Percentiles rank a stretch among this genome's conserved stretches.
Conservation (phyloP, 495 filamentous ascomycete species). For the Aspergillus cavernicola region DNA sequence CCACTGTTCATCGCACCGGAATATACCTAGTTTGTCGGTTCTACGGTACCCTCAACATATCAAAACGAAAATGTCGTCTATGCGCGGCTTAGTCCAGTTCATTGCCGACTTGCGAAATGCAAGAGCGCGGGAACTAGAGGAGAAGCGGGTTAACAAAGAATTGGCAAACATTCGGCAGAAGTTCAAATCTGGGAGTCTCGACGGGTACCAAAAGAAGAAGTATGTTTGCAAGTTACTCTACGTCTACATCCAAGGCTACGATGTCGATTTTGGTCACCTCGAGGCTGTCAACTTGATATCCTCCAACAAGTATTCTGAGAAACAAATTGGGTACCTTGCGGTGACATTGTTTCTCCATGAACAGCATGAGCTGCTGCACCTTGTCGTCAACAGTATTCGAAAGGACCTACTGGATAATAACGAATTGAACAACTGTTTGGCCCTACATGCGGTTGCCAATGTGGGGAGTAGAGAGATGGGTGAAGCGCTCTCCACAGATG, state of each 20-base stretch:
- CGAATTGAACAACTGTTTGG: slow-evolving; percentile 95
- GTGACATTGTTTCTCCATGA: slow-evolving; percentile 98
- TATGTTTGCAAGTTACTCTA: slow-evolving; percentile 99
- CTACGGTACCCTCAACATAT: background rate
- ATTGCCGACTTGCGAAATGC: slow-evolving; percentile 97
- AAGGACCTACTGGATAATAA: slow-evolving; percentile 94
- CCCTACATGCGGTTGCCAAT: slow-evolving; percentile 98
- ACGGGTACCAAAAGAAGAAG: slow-evolving; percentile 99
- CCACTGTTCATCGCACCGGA: background rate
- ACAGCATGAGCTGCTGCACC: slow-evolving; percentile 88
- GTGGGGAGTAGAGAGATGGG: slow-evolving; percentile 96
- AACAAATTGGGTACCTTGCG: slow-evolving; percentile 98
- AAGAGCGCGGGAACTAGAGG: slow-evolving; percentile 89
- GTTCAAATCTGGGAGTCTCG: slow-evolving; percentile 76
- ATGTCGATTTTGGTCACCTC: slow-evolving; percentile 97
- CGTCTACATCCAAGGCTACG: slow-evolving; percentile 98
- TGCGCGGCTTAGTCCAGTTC: slow-evolving; percentile 93
- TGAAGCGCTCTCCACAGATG: slow-evolving; percentile 87
- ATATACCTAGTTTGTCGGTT: background rate
- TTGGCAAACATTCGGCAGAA: slow-evolving; percentile 90
- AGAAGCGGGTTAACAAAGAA: slow-evolving; percentile 99
- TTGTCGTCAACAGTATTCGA: slow-evolving; percentile 97
- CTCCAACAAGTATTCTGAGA: slow-evolving; percentile 95
- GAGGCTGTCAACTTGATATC: slow-evolving; percentile 98
- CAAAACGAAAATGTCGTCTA: slow-evolving; percentile 54